A percentile compares a stretch with the other conserved stretches of the same genome.
phyloP scores from a whole-genome alignment of 441 rosid genomes.

The Gossypium schwendimanii region DNA sequence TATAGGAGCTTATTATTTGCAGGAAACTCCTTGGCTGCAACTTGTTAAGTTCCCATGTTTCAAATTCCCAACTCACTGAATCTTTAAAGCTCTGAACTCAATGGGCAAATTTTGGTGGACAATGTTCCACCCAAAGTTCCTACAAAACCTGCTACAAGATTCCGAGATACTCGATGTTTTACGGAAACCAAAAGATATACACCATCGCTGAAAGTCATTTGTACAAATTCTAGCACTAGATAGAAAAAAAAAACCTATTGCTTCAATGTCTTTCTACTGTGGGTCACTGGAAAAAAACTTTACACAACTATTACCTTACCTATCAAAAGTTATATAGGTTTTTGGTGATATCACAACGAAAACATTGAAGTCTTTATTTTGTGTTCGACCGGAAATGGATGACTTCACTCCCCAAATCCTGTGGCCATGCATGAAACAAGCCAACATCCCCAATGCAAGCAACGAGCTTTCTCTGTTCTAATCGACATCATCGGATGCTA shows the following conservation, averaged over 20 bases:
- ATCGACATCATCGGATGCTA: background rate
- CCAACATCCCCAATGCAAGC: background rate
- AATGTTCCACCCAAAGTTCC: background rate
- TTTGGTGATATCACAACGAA: background rate
- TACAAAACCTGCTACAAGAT: background rate
- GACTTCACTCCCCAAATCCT: background rate
- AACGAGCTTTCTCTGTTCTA: background rate
- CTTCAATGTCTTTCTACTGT: background rate
- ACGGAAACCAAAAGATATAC: background rate
- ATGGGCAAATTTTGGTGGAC: background rate
- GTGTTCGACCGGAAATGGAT: background rate
- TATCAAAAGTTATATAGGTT: background rate
- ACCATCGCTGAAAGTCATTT: background rate
- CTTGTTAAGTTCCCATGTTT: background rate
- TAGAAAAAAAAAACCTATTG: background rate
- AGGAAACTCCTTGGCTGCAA: background rate
- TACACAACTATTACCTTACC: background rate
- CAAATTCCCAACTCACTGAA: slow-evolving; percentile 1
- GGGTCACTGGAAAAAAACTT: background rate
- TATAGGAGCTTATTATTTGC: background rate
- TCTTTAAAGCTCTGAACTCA: background rate
- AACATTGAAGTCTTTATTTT: background rate
- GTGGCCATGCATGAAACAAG: background rate
- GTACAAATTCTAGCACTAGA: background rate
- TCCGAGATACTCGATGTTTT: background rate